These are phyloP conservation scores for Striga hermonthica DNA, from an alignment of 305 asterid species.

Conservation along the genomic window DNA sequence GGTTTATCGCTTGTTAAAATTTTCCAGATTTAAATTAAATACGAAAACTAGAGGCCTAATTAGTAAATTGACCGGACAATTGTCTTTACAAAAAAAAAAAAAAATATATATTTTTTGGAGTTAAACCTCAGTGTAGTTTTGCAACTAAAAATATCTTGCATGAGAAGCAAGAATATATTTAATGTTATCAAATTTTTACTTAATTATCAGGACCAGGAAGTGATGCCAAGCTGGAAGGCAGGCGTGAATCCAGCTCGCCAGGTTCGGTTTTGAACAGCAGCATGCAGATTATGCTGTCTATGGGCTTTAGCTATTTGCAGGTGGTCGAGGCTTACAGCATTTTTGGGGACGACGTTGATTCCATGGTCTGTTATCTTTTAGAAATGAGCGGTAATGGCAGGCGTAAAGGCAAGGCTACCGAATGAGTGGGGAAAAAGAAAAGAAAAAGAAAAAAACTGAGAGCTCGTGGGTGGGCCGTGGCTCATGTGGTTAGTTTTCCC, in stretches of 20 bases:
- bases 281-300: conserved; percentile 79
- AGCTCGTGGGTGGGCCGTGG: too few species aligned
- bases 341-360: conserved; percentile 86
- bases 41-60: background rate
- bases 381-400: conserved; percentile 71
- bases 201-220: conserved; percentile 56
- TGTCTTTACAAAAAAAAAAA: too few species aligned
- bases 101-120: too few species aligned
- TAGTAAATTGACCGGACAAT: too few species aligned
- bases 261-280: conserved; percentile 50
- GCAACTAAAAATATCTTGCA: background rate
- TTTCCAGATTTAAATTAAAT: too few species aligned
- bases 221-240: conserved; percentile 39
- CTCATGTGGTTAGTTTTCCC: too few species aligned
- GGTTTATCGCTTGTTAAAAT: too few species aligned
- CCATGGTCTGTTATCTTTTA: conserved; percentile 79
- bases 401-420: conserved; percentile 94
- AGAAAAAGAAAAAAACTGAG: too few species aligned
- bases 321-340: conserved; percentile 87
- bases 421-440: conserved; percentile 30
- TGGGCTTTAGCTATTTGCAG: conserved; percentile 90
- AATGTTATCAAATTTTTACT: background rate
- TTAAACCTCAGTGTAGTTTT: background rate
- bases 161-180: background rate
- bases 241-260: conserved; percentile 30